Conservation (phyloP, 2,329 filamentous ascomycete species). For the Epichloe uncinata region DNA sequence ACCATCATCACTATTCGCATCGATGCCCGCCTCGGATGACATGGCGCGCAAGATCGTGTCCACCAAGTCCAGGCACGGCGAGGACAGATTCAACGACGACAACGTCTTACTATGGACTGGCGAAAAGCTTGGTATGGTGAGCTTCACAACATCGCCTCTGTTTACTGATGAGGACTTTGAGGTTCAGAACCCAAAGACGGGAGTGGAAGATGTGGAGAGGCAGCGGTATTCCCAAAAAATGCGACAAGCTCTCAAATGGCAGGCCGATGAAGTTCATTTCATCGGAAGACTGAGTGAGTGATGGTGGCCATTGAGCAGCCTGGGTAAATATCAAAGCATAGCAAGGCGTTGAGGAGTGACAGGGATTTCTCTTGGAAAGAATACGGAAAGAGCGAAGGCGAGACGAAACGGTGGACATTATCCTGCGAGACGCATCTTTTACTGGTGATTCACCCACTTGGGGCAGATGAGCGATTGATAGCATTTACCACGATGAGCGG, state of each 20-base stretch:
- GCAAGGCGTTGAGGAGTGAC: not conserved
- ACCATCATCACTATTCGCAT: conserved; percentile 36
- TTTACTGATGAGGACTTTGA: conserved; percentile 40
- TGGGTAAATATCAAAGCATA: not conserved
- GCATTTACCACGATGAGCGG: not conserved
- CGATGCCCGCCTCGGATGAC: conserved; percentile 44
- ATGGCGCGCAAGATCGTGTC: conserved; percentile 71
- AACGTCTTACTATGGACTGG: conserved; percentile 81
- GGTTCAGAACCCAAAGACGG: conserved; percentile 30
- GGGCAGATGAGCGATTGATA: too few relatives aligned
- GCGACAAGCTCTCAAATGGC: conserved; percentile 59
- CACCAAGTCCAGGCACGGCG: conserved; percentile 27
- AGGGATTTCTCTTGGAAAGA: not conserved
- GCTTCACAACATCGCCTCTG: conserved; percentile 40
- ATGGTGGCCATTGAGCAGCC: not conserved
- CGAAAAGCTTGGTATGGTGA: conserved; percentile 63
- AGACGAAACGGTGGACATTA: too few relatives aligned
- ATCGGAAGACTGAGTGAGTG: conserved; percentile 51
- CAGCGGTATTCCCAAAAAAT: conserved; percentile 55
- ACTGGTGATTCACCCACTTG: too few relatives aligned
- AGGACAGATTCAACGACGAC: conserved; percentile 36
- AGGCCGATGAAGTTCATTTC: conserved; percentile 68
- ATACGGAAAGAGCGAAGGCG: not conserved
- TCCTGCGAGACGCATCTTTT: too few relatives aligned
- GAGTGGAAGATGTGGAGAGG: conserved; percentile 38